Evolutionary conservation across 345 rosid genomes (phyloP).

Genomic region (Gossypium arboreum): DNA sequence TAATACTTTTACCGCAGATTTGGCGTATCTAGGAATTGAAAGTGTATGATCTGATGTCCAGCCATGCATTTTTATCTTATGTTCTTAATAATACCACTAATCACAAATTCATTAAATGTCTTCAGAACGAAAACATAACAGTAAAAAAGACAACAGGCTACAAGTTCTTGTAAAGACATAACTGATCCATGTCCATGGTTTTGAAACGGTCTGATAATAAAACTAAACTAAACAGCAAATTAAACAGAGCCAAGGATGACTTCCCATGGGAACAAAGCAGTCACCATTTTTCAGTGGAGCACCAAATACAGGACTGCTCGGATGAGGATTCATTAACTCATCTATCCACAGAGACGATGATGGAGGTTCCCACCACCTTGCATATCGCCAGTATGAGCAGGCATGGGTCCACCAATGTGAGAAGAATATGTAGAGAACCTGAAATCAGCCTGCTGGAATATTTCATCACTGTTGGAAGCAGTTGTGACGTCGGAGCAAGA

Average conservation of each 20-base stretch:
- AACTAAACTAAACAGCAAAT: conserved; percentile 24
- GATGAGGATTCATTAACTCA: conserved; percentile 20
- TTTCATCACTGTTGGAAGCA: conserved; percentile 39
- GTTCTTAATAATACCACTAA: not conserved
- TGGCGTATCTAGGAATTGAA: not conserved
- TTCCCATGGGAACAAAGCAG: conserved; percentile 62
- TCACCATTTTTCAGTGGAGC: conserved; percentile 23
- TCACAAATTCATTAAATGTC: not conserved
- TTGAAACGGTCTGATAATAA: not conserved
- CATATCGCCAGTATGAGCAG: conserved; percentile 32
- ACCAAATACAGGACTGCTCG: conserved; percentile 23
- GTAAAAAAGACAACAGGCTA: not conserved
- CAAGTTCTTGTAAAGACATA: not conserved
- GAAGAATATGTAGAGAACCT: conserved; percentile 49
- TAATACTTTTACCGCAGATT: not conserved
- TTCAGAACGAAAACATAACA: not conserved
- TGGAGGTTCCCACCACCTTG: conserved; percentile 40
- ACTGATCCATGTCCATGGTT: not conserved
- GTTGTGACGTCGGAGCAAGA: conserved; percentile 49
- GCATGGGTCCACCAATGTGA: conserved; percentile 28
- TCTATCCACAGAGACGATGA: conserved; percentile 26
- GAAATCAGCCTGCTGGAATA: conserved; percentile 45
- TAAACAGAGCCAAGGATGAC: conserved; percentile 91
- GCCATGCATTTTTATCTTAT: not conserved
- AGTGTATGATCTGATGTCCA: not conserved